Base-by-base conservation (phyloP, 495 filamentous ascomycete genomes). In the Xylaria scruposa region DNA sequence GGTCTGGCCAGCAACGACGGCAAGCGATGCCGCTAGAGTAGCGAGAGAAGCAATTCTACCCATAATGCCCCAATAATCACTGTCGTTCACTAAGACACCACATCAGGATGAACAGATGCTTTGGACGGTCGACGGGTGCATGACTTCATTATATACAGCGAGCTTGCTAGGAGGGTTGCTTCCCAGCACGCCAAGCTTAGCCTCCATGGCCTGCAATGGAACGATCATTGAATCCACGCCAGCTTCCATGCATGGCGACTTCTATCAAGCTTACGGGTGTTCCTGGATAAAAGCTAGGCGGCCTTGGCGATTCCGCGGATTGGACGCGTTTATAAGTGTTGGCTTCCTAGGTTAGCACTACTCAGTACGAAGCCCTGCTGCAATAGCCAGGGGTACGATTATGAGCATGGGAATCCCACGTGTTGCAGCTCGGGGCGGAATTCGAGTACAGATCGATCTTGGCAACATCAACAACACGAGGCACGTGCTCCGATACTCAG, bases 1-100 rank as follows among this genome's bases (percentile, higher is more conserved):
- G 21, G 90, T 91, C 80, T 94, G 91, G 42, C 86, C 90, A 29
- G 83, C 77, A 44, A 70, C 78, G 38, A 76, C 76, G 60, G 75
- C 77, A 49, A 81, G 70, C 51, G 77, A 77, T 19, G 79, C 78
- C 70, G 78, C 80, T 73, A 67, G 47, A 9, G 63, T n/a, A 29
- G 47, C 63, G 63, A 67, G 63, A 38, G 63, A 67, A 40, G 46
- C 44, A 26, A 67, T 31, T 36, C 26, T 36, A 67, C 44, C 63
- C 63, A 67, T 67, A 8, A 26, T 51, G 24, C 31, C 46, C 17
- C 29, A 38, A 24, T 6, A 38, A 9, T 38, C n/a, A 9, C 58
- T 4, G 31, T 60, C 33, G 8, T 38, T 38, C 26, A 60, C 29
- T 59, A 58, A 15, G 31, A n/a, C n/a, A n/a, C n/a, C n/a, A n/a